These are phyloP conservation scores for Pisolithus microcarpus DNA, from an alignment of 768 basidiomycete genomes.

Conservation along the genomic window DNA sequence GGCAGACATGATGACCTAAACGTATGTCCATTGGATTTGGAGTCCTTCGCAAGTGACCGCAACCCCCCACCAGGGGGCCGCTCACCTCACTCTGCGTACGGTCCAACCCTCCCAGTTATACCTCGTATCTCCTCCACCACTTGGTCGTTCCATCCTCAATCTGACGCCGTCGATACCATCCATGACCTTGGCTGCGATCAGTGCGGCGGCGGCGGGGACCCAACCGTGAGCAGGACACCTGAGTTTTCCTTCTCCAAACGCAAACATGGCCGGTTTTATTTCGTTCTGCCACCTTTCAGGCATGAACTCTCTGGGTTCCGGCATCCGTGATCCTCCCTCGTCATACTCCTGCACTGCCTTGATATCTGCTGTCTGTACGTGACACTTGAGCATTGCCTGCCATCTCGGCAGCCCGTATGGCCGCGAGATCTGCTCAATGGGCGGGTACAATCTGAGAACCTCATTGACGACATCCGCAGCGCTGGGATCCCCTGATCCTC, in stretches of 20 bases:
- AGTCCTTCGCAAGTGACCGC: no score
- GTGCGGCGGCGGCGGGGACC: constrained; percentile 45
- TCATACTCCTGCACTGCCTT: constrained; percentile 21
- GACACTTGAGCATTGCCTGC: constrained; percentile 9
- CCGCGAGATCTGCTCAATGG: constrained; percentile 11
- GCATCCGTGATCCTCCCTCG: constrained; percentile 37
- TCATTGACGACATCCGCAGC: constrained; percentile 17
- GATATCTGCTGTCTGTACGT: constrained; percentile 17
- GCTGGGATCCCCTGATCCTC: constrained; percentile 6
- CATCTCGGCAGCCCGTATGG: constrained; percentile 6
- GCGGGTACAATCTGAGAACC: constrained; percentile 9
- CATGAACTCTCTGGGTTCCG: constrained; percentile 30
- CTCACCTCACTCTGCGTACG: constrained; percentile 22
- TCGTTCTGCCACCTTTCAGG: constrained; percentile 11
- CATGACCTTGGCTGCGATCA: constrained; percentile 39
- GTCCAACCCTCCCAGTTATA: constrained; percentile 21
- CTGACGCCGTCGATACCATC: constrained; percentile 25
- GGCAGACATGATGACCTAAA: no score
- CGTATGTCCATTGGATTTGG: no score
- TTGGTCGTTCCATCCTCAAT: constrained; percentile 25
- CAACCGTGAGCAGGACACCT: constrained; percentile 40
- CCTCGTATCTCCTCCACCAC: not conserved
- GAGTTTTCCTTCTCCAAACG: constrained; percentile 40
- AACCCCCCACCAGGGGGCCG: no score
- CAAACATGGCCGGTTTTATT: constrained; percentile 25